Percentiles rank a stretch among this genome's conserved stretches.
These are phyloP conservation scores for Suhomyces bribrorum DNA, from an alignment of 1,139 yeast genomes.

Conservation along the genomic window DNA sequence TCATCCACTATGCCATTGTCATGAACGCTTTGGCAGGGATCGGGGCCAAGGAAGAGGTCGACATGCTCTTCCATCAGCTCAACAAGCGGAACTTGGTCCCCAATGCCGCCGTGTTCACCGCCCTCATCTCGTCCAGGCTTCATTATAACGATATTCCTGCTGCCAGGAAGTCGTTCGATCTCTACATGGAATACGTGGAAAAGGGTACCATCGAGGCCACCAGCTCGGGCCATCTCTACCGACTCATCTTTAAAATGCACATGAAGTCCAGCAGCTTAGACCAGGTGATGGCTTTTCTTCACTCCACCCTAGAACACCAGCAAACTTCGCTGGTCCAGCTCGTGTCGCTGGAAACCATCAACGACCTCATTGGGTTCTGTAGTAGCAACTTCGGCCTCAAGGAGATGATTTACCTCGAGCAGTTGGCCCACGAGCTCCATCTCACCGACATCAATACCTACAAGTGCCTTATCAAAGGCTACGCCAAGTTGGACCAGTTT, in stretches of 20 bases:
- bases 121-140: conserved; percentile 51
- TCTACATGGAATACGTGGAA: conserved; percentile 19
- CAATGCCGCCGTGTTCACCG: conserved; percentile 45
- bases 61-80: conserved; percentile 52
- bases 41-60: conserved; percentile 58
- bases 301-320: conserved; percentile 30
- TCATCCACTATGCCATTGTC: conserved; percentile 61
- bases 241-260: conserved; percentile 41
- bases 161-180: conserved; percentile 29
- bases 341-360: conserved; percentile 21
- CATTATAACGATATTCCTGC: conserved; percentile 47
- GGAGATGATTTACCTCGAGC: conserved; percentile 24
- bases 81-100: conserved; percentile 51
- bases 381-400: conserved; percentile 25
- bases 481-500: conserved; percentile 33
- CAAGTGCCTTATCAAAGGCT: conserved; percentile 26
- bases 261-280: conserved; percentile 39
- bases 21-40: conserved; percentile 62
- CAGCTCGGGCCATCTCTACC: conserved; percentile 40
- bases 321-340: conserved; percentile 15
- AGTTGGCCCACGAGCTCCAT: conserved; percentile 22
- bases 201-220: conserved; percentile 24
- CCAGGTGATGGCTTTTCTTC: conserved; percentile 44
- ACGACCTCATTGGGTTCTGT: conserved; percentile 23
- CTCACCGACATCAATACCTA: conserved; percentile 14